Percentiles rank a stretch among this genome's conserved stretches.
Evolutionary conservation across 2,329 filamentous ascomycete species (phyloP).

Genomic region (Pseudogymnoascus sp.): DNA sequence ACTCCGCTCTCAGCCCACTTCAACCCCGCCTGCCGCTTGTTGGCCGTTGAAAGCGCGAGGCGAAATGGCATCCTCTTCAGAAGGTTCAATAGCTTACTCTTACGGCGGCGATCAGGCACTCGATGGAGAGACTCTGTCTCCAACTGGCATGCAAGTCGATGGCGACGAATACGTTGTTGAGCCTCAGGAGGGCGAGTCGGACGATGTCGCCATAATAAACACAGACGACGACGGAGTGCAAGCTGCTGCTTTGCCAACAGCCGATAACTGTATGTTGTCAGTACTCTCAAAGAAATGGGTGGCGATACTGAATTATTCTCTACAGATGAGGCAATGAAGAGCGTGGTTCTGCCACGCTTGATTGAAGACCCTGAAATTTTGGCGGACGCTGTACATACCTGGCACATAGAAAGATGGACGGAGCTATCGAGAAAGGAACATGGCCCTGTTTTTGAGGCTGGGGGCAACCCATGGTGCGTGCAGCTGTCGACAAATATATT

Average conservation of each 20-base stretch:
- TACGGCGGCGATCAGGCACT: constrained; percentile 18
- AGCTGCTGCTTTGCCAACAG: constrained; percentile 22
- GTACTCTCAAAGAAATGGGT: not conserved
- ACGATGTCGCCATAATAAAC: constrained; percentile 33
- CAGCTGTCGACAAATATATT: not conserved
- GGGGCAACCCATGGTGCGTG: constrained; percentile 74
- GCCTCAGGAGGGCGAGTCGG: constrained; percentile 28
- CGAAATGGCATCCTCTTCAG: not conserved
- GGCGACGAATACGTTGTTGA: constrained; percentile 24
- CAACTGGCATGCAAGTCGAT: constrained; percentile 27
- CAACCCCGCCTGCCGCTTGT: not conserved
- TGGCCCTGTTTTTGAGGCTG: constrained; percentile 80
- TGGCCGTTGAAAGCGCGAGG: not conserved
- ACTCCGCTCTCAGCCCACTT: not conserved
- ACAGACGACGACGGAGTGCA: constrained; percentile 26
- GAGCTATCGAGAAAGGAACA: constrained; percentile 70
- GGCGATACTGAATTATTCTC: constrained; percentile 12
- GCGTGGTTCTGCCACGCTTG: constrained; percentile 64
- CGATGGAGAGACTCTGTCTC: constrained; percentile 23
- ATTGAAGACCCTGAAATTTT: constrained; percentile 70
- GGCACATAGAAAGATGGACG: constrained; percentile 82
- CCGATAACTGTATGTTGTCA: constrained; percentile 30
- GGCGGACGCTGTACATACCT: constrained; percentile 69
- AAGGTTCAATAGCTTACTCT: not conserved
- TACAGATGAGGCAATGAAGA: constrained; percentile 75